phyloP scores from a whole-genome alignment of 2,329 filamentous ascomycete genomes.

The Trichoderma sp. region DNA sequence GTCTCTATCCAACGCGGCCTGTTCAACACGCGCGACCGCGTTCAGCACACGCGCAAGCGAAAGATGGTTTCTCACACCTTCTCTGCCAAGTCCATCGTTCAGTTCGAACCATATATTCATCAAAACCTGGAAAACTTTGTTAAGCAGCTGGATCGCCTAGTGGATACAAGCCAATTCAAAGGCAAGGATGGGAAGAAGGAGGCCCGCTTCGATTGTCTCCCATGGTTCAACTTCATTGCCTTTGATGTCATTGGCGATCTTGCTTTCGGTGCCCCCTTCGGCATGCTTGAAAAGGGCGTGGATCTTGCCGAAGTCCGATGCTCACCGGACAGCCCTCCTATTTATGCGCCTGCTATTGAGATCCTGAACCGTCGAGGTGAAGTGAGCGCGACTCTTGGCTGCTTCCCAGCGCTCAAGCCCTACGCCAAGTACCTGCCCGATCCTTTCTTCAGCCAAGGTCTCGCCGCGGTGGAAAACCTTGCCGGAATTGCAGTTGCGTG shows the following conservation, averaged over 20 bases:
- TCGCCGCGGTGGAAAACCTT: conserved; percentile 74
- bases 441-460: conserved; percentile 74
- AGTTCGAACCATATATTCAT: conserved; percentile 90
- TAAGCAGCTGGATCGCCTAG: conserved; percentile 69
- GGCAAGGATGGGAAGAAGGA: conserved; percentile 60
- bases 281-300: conserved; percentile 73
- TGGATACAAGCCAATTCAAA: conserved; percentile 45
- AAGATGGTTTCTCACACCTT: conserved; percentile 90
- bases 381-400: conserved; percentile 78
- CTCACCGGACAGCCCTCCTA: conserved; percentile 60
- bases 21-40: conserved; percentile 84
- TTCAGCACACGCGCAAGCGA: conserved; percentile 83
- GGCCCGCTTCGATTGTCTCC: conserved; percentile 70
- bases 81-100: conserved; percentile 73
- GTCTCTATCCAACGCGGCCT: conserved; percentile 82
- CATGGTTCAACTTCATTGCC: conserved; percentile 68
- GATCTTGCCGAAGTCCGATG: conserved; percentile 74
- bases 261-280: conserved; percentile 54
- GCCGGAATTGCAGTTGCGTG: conserved; percentile 86
- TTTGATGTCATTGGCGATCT: conserved; percentile 54
- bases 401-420: conserved; percentile 71
- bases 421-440: conserved; percentile 81
- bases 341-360: conserved; percentile 78
- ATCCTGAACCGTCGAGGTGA: conserved; percentile 87
- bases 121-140: conserved; percentile 75